These are phyloP conservation scores for Aureobasidium pullulans DNA, from an alignment of 2,329 filamentous ascomycete species.

Conservation along the genomic window DNA sequence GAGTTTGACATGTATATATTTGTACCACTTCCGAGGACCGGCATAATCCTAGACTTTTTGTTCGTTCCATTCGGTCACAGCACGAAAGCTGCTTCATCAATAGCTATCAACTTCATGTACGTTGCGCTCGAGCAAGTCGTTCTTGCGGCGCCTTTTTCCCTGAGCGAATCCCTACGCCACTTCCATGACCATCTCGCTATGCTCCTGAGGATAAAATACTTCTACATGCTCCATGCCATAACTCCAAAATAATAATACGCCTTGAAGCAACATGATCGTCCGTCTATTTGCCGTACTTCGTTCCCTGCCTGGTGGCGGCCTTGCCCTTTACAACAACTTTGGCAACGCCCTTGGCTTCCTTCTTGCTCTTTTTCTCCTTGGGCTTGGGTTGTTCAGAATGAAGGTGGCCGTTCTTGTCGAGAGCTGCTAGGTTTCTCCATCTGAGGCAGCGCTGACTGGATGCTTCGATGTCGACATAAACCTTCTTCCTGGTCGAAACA, in stretches of 20 bases:
- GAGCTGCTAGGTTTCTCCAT: conserved; percentile 51
- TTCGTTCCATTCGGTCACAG: neutral
- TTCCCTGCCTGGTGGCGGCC: conserved; percentile 34
- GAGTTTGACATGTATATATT: neutral
- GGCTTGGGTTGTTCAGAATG: conserved; percentile 22
- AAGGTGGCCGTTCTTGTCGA: conserved; percentile 23
- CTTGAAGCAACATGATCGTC: neutral
- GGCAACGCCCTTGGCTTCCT: conserved; percentile 23
- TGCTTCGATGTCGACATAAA: conserved; percentile 47
- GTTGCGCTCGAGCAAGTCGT: conserved; percentile 1
- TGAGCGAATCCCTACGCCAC: conserved; percentile 5
- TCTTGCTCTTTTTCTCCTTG: conserved; percentile 25
- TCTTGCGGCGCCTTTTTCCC: neutral
- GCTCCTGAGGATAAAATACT: conserved; percentile 4
- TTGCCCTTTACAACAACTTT: conserved; percentile 23
- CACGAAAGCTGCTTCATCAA: neutral
- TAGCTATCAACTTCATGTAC: neutral
- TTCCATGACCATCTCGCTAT: conserved; percentile 10
- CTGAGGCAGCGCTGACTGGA: conserved; percentile 52
- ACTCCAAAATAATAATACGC: neutral
- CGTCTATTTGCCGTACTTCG: conserved; percentile 10
- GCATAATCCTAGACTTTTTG: neutral
- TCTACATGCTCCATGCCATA: conserved; percentile 9
- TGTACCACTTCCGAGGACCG: neutral
- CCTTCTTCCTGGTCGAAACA: conserved; percentile 57